Evolutionary conservation across 345 rosid genomes (phyloP).

Genomic region (Hibiscus syriacus): DNA sequence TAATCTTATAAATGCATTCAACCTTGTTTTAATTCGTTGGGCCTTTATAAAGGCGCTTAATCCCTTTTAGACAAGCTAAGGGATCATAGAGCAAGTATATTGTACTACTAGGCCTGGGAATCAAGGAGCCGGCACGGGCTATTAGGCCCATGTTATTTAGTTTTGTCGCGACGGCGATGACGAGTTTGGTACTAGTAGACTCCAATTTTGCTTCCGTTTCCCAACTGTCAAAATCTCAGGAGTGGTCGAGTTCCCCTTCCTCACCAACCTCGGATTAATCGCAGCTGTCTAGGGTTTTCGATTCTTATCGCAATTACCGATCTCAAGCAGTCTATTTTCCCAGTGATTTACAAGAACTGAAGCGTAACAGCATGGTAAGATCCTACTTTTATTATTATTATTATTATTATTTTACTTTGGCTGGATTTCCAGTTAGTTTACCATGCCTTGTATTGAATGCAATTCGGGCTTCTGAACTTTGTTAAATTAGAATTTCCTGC

Average conservation of each 20-base stretch:
- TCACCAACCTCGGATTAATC: neutral
- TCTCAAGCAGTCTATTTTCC: neutral
- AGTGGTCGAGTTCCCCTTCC: neutral
- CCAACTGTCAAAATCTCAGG: neutral
- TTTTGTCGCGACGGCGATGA: neutral
- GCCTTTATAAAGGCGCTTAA: no score
- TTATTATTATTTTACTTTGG: neutral
- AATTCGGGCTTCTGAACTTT: neutral
- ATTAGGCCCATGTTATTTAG: neutral
- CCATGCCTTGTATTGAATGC: neutral
- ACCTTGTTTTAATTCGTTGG: no score
- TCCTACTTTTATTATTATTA: neutral
- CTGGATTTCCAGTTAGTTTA: neutral
- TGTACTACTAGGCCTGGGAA: neutral
- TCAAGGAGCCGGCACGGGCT: no score
- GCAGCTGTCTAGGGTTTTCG: neutral
- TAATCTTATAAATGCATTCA: no score
- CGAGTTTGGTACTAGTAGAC: neutral
- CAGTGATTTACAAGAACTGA: neutral
- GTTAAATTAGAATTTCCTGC: conserved; percentile 58
- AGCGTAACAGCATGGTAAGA: conserved; percentile 9
- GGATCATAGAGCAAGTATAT: no score
- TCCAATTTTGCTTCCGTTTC: conserved; percentile 1
- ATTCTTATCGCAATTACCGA: neutral
- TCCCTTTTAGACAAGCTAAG: no score